Conservation (phyloP, 228 moss, liverwort and hornwort genomes). For the Sphagnum magellanicum region DNA sequence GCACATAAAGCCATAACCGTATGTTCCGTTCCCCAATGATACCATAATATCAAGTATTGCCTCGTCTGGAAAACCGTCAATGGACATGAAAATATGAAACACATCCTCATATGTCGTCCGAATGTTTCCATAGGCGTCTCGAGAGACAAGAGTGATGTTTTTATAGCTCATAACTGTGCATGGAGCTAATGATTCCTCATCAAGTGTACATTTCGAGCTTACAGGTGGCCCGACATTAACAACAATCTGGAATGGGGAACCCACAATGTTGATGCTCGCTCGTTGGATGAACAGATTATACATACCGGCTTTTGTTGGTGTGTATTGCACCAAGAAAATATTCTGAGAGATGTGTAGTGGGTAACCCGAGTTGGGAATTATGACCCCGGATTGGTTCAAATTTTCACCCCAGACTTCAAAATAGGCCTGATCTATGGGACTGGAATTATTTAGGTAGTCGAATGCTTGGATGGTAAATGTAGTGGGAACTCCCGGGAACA, state of each 20-base stretch:
- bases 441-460: slow-evolving; percentile 26
- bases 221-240: slow-evolving; percentile 24
- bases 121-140: slow-evolving; percentile 33
- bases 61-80: slow-evolving; percentile 27
- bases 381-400: slow-evolving; percentile 28
- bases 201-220: slow-evolving; percentile 24
- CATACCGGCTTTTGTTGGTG: slow-evolving; percentile 22
- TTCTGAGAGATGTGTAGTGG: slow-evolving; percentile 24
- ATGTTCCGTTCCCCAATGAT: slow-evolving; percentile 27
- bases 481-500: slow-evolving; percentile 25
- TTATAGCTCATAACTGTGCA: slow-evolving; percentile 23
- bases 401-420: slow-evolving; percentile 42
- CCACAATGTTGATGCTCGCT: slow-evolving; percentile 16
- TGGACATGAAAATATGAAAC: slow-evolving; percentile 33
- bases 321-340: slow-evolving; percentile 23
- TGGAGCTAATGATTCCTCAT: slow-evolving; percentile 23
- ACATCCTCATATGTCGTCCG: slow-evolving; percentile 18
- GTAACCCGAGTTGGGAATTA: slow-evolving; percentile 20
- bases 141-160: slow-evolving; percentile 34
- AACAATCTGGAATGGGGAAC: slow-evolving; percentile 30
- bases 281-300: slow-evolving; percentile 20
- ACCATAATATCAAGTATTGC: slow-evolving; percentile 20
- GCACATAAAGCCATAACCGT: slow-evolving; percentile 34
- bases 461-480: slow-evolving; percentile 33
- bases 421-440: slow-evolving; percentile 7